Conservation (phyloP, 225 moss, liverwort and hornwort species). For the Thuidium tamariscinum region DNA sequence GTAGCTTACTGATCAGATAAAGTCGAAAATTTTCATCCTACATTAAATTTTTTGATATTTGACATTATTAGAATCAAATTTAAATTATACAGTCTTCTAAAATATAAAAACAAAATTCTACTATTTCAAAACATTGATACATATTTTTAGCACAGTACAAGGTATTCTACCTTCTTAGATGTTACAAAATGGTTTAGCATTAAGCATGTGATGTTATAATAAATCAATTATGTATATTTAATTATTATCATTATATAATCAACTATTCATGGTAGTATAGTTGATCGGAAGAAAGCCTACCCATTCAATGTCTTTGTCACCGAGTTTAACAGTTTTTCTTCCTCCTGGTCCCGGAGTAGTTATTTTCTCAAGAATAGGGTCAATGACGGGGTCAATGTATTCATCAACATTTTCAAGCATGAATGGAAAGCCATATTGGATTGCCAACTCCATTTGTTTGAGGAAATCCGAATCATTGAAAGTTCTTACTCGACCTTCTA, state of each 20-base stretch:
- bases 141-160: no score
- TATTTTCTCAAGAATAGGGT: conserved; percentile 76
- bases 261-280: no score
- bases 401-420: conserved; percentile 96
- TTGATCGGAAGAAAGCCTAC: neutral
- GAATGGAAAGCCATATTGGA: conserved; percentile 92
- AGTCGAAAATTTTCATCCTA: conserved; percentile 90
- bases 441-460: conserved; percentile 85
- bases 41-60: neutral
- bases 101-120: neutral
- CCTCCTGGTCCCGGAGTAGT: conserved; percentile 40
- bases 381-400: conserved; percentile 90
- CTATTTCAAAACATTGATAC: no score
- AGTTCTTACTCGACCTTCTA: conserved; percentile 77
- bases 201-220: no score
- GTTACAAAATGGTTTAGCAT: neutral
- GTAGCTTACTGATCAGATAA: conserved; percentile 69
- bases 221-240: neutral
- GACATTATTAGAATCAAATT: neutral
- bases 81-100: no score
- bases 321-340: conserved; percentile 63
- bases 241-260: no score
- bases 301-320: conserved; percentile 95
- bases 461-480: conserved; percentile 85
- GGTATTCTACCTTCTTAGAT: neutral